These are phyloP conservation scores for Pouteria campechiana DNA, from an alignment of 179 eudicot genomes.

Conservation along the genomic window DNA sequence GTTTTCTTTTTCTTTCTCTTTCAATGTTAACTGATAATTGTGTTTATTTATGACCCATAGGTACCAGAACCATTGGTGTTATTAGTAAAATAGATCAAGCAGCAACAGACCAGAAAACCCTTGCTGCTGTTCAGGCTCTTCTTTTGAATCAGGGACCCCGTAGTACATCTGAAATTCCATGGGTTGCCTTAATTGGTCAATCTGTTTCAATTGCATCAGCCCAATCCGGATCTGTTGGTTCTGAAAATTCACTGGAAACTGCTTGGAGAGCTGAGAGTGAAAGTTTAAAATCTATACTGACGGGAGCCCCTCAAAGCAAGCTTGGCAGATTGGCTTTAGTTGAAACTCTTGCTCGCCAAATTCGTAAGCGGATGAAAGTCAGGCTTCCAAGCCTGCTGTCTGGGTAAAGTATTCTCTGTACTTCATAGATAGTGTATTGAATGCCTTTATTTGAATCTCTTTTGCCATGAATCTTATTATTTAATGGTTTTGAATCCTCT, in stretches of 20 bases:
- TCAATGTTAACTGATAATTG: not conserved
- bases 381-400: constrained; percentile 92
- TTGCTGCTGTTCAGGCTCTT: constrained; percentile 98
- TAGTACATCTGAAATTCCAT: constrained; percentile 85
- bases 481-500: too few species aligned
- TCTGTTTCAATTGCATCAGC: constrained; percentile 96
- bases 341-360: constrained; percentile 83
- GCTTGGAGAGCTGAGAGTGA: constrained; percentile 99
- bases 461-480: not conserved
- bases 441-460: too few species aligned
- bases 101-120: constrained; percentile 77
- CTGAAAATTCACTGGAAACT: constrained; percentile 87
- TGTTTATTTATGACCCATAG: constrained; percentile 23
- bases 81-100: constrained; percentile 99
- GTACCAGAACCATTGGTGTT: constrained; percentile 93
- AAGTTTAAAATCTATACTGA: constrained; percentile 86
- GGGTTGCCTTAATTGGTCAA: constrained; percentile 99
- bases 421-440: too few species aligned
- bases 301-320: constrained; percentile 88
- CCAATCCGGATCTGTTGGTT: constrained; percentile 71
- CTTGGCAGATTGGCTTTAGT: constrained; percentile 95
- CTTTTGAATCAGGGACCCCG: constrained; percentile 90
- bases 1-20: not conserved
- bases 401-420: too few species aligned
- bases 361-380: constrained; percentile 86